Evolutionary conservation across 352 stramenopile genomes (phyloP), one percentile per base, ranked within the genome.

Genomic region (Phytophthora fragariaefolia): DNA sequence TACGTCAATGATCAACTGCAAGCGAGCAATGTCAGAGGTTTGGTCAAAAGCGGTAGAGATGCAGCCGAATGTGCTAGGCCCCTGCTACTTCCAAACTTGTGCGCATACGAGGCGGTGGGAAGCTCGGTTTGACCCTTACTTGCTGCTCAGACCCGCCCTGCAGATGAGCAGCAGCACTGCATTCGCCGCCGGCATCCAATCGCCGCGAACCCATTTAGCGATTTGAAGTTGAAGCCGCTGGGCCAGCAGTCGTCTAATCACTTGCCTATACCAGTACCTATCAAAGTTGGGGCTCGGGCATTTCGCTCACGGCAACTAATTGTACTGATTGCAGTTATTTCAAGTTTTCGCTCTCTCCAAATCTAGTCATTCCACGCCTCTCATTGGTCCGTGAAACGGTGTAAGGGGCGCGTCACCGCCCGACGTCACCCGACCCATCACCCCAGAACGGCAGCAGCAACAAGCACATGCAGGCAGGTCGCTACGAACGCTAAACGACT

Each of bases 241-340:
- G 60, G 7, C 51, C 50, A 60, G 62, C 62, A 47, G 32, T 50
- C 63, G 63, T 66, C 63, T 54, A 71, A 71, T 71, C 63, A 71
- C 45, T 71, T 45, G 30, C 63, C 20, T 67, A 71, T 53, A 13
- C 61, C 42, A 71, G 57, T 71, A 71, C 4, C n/a, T 47, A 3
- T 28, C 6, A 6, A n/a, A 0, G 9, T 8, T 42, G 32, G n/a
- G 2, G 10, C 9, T 24, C 3, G 17, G 8, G 6, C n/a, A 43
- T 1, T 38, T 32, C 6, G 20, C 9, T 23, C 26, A 13, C 9
- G 13, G 5, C 9, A 24, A 45, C 26, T 49, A 45, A 60, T 49
- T 55, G 47, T 59, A 55, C 55, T 64, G 17, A 50, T 71, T 66
- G 54, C 43, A 63, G 43, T 67, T 57, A 71, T 46, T 40, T n/a